Conservation (phyloP, 495 filamentous ascomycete species). For the Immersiella caudata region DNA sequence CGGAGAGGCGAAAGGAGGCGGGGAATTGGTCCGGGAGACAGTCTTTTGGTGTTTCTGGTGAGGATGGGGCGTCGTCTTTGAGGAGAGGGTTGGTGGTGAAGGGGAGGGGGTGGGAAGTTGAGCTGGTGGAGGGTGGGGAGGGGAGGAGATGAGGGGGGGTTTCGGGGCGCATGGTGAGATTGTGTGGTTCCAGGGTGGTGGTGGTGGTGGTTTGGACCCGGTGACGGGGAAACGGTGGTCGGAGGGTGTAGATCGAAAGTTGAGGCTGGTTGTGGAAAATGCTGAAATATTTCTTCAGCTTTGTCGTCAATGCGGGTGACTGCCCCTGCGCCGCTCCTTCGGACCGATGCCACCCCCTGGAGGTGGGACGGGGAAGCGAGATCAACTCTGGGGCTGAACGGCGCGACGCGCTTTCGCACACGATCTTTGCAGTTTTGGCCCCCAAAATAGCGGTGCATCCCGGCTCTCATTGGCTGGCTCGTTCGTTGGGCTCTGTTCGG, state of each 20-base stretch:
- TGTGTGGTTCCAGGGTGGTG: too few species aligned
- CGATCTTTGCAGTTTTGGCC: neutral
- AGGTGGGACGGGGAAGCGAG: neutral
- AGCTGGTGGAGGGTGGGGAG: neutral
- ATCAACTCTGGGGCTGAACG: neutral
- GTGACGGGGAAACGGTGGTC: too few species aligned
- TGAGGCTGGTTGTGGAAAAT: conserved; percentile 5
- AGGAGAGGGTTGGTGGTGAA: conserved; percentile 8
- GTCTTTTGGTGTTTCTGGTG: neutral
- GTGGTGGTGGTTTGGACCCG: too few species aligned
- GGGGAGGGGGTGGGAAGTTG: neutral
- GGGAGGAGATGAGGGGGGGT: neutral
- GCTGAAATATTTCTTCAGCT: neutral
- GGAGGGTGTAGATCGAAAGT: neutral
- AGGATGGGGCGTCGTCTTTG: neutral
- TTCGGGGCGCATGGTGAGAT: neutral
- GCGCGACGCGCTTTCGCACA: neutral
- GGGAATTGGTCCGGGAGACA: conserved; percentile 9
- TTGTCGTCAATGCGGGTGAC: conserved; percentile 1
- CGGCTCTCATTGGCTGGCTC: conserved; percentile 2
- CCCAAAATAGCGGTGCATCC: neutral
- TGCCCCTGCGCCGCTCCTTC: neutral
- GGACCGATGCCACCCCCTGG: neutral
- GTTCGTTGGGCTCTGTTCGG: neutral
- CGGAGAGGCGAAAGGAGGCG: conserved; percentile 1